Base-by-base conservation (phyloP, 1,284 basidiomycete genomes). In the Ustilago loliicola region DNA sequence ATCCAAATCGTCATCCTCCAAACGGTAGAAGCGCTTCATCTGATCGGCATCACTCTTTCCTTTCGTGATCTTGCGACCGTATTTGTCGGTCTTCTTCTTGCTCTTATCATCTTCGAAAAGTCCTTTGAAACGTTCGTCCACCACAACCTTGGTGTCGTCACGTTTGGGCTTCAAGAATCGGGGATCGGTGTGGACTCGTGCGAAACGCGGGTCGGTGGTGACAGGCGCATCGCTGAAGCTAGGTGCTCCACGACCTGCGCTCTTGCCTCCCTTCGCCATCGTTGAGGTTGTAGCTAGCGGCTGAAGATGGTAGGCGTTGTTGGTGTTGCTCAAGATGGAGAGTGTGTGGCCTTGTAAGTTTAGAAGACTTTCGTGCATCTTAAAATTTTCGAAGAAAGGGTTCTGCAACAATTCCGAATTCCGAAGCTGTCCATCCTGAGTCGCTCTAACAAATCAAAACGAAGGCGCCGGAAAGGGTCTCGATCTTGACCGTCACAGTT, bases 41-140 rank as follows among this genome's bases (percentile, higher is more conserved):
- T 80, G 73, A 48, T 76, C 74, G 17, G 74, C 71, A 54, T 80
- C 77, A 42, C 61, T 75, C 64, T 69, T 47, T 21, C 72, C 66
- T 79, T 29, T 75, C 0, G 47, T 51, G n/a, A 96, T 85, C 21
- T 89, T 89, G 54, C 95, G 90, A 13, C 96, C 96, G 86, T 96
- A 97, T 88, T 96, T 97, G 89, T 98, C 96, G 56, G 96, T 93
- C 72, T 89, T 91, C 70, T 62, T 78, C 47, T 60, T 63, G 55
- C 67, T 27, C 48, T 77, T 80, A 73, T 84, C 57, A 59, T 61
- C 66, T 32, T 71, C 54, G 32, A 72, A 57, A 53, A 68, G 61
- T 30, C 87, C 87, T 86, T 93, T 94, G 90, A 99, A 99, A n/a
- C 96, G 92, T 17, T 96, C 92, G 86, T 99, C 96, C 45, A 98